Conservation (phyloP, 306 rosid species). For the Adenanthera pavonina region DNA sequence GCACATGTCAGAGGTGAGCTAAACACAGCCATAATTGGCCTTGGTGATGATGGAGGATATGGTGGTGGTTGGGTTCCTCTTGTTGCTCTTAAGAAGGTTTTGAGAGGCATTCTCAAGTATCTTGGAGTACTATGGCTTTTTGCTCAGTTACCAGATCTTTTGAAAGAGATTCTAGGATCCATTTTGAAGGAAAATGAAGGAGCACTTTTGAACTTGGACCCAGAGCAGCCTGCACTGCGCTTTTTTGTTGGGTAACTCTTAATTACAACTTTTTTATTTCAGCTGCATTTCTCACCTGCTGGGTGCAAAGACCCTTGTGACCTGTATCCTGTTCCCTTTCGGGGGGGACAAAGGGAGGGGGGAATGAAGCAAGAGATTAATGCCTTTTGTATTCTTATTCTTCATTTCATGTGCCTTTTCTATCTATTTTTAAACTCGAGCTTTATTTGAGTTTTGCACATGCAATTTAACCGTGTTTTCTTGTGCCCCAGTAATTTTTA, state of each 20-base stretch:
- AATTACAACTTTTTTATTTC: neutral
- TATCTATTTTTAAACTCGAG: neutral
- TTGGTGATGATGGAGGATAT: constrained; percentile 99
- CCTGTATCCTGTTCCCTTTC: neutral
- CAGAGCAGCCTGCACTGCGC: constrained; percentile 98
- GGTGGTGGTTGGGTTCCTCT: constrained; percentile 99
- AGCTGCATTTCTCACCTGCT: constrained; percentile 14
- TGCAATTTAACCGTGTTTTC: constrained; percentile 1
- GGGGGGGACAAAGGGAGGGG: neutral
- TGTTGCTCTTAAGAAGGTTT: constrained; percentile 96
- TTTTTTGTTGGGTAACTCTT: constrained; percentile 90
- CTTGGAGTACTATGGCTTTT: constrained; percentile 98
- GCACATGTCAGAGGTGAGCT: constrained; percentile 97
- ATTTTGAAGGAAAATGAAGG: constrained; percentile 99
- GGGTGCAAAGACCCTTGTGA: neutral
- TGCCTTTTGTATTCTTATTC: neutral
- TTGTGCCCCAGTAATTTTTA: neutral
- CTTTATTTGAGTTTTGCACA: neutral
- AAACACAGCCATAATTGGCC: constrained; percentile 99
- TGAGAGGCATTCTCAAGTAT: constrained; percentile 96
- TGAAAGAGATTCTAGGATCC: constrained; percentile 93
- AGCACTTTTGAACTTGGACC: constrained; percentile 91
- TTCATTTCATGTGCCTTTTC: neutral
- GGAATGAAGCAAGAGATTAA: neutral
- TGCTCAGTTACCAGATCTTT: constrained; percentile 94